Percentiles rank a stretch among this genome's conserved stretches.
Conservation (phyloP, 805 yeast genomes). For the Osmozyma mogii region DNA sequence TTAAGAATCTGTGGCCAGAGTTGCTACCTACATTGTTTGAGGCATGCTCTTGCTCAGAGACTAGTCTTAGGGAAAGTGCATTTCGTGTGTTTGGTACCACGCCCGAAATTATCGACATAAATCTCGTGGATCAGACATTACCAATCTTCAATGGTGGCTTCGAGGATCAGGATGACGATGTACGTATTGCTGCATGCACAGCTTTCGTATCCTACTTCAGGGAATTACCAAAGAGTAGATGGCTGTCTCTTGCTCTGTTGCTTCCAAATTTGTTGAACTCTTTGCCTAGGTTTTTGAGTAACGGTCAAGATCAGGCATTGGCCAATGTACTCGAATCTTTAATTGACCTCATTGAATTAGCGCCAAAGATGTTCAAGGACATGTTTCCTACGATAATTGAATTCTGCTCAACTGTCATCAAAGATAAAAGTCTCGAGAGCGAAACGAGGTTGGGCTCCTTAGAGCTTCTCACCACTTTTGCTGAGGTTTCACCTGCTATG, state of each 20-base stretch:
- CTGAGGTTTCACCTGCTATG: slow-evolving; percentile 93
- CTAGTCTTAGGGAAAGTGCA: slow-evolving; percentile 78
- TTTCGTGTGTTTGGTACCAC: slow-evolving; percentile 82
- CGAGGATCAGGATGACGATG: slow-evolving; percentile 70
- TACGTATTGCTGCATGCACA: slow-evolving; percentile 82
- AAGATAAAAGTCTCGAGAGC: slow-evolving; percentile 72
- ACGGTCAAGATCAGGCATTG: slow-evolving; percentile 73
- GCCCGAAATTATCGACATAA: slow-evolving; percentile 66
- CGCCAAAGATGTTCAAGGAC: slow-evolving; percentile 89
- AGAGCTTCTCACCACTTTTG: slow-evolving; percentile 82
- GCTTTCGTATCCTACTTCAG: slow-evolving; percentile 90
- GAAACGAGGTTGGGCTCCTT: slow-evolving; percentile 77
- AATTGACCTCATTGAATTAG: slow-evolving; percentile 84
- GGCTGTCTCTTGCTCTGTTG: slow-evolving; percentile 71
- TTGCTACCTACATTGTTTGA: slow-evolving; percentile 65
- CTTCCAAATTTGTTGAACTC: slow-evolving; percentile 81
- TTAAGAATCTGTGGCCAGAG: slow-evolving; percentile 64
- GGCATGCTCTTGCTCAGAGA: slow-evolving; percentile 48
- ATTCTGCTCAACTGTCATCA: slow-evolving; percentile 77
- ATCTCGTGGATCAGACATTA: slow-evolving; percentile 46
- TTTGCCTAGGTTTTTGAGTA: slow-evolving; percentile 73
- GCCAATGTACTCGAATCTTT: slow-evolving; percentile 83
- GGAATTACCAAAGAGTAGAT: slow-evolving; percentile 65
- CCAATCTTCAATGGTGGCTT: slow-evolving; percentile 78
- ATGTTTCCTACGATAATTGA: slow-evolving; percentile 86